Evolutionary conservation across 2,329 filamentous ascomycete genomes (phyloP), one percentile per base, ranked within the genome.

Genomic region (Penicillium crustosum): DNA sequence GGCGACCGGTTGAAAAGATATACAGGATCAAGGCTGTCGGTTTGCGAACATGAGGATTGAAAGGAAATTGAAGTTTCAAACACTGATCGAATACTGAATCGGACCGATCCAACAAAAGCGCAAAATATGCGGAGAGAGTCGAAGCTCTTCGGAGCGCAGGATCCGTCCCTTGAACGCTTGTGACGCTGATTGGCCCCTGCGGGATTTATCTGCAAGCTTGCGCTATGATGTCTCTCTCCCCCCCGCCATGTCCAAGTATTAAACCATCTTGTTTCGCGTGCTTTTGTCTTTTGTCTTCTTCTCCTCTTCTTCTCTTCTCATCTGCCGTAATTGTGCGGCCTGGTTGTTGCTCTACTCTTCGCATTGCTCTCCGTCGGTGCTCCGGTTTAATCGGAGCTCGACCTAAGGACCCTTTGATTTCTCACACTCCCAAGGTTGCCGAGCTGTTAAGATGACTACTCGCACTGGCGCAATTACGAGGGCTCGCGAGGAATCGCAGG

Each of bases 161-260:
- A 52, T 55, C 53, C 50, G 50, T 53, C 56, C 57, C 53, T 45
- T 57, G 31, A 53, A 29, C 43, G 50, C 43, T 31, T 39, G 17
- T 47, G 49, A 49, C 53, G 50, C 45, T 64, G 57, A 66, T 66
- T 66, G 64, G 64, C 49, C 41, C 41, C 39, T 48, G 21, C 43
- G 39, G 55, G 27, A 48, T 50, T 38, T 44, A 55, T 50, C 62
- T 58, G 58, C 52, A 44, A 53, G 41, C 50, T 53, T 49, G 52
- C 53, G 57, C 53, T 55, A 55, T 61, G 53, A 52, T 61, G 43
- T 27, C 33, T 47, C 48, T 45, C 25, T 25, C 4, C 25, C 39
- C 49, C 57, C 50, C 53, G 44, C 51, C 49, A 53, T 41, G 43
- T 35, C 29, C 48, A 41, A 21, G 52, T 45, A 50, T 51, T 43